Evolutionary conservation across 345 rosid species (phyloP).

Genomic region (Populus davidiana): DNA sequence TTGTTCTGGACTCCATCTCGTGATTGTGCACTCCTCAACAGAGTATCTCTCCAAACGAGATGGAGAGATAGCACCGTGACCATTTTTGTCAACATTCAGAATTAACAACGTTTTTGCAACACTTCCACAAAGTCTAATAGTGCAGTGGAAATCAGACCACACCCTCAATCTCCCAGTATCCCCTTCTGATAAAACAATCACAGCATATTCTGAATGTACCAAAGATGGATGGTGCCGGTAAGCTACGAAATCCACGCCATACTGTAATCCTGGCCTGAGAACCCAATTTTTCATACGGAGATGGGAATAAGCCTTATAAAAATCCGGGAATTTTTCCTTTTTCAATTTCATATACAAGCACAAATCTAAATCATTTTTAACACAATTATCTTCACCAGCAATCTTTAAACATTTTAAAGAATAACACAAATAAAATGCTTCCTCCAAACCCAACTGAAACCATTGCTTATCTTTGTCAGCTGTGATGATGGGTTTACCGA

Average conservation of each 20-base stretch:
- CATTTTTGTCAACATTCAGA: conserved; percentile 40
- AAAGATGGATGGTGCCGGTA: conserved; percentile 79
- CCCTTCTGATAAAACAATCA: conserved; percentile 47
- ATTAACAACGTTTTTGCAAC: conserved; percentile 69
- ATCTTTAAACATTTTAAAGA: conserved; percentile 62
- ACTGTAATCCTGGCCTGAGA: conserved; percentile 63
- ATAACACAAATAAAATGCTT: conserved; percentile 64
- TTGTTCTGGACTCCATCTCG: conserved; percentile 70
- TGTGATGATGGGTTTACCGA: conserved; percentile 55
- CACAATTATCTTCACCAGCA: conserved; percentile 27
- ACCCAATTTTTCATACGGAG: conserved; percentile 73
- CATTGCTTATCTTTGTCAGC: conserved; percentile 64
- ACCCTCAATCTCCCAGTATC: conserved; percentile 46
- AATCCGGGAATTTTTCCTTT: conserved; percentile 47
- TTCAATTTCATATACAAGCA: conserved; percentile 56
- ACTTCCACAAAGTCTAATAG: conserved; percentile 68
- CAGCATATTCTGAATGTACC: conserved; percentile 83
- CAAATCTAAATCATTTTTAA: conserved; percentile 32
- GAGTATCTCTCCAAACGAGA: conserved; percentile 41
- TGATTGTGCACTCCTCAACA: conserved; percentile 54
- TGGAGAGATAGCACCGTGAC: conserved; percentile 32
- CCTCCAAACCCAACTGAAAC: conserved; percentile 73
- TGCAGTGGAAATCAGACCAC: conserved; percentile 71
- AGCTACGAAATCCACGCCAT: conserved; percentile 76
- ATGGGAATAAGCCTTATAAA: conserved; percentile 73